These are phyloP conservation scores for Colletotrichum sp. DNA, from an alignment of 2,329 filamentous ascomycete genomes.

Conservation along the genomic window DNA sequence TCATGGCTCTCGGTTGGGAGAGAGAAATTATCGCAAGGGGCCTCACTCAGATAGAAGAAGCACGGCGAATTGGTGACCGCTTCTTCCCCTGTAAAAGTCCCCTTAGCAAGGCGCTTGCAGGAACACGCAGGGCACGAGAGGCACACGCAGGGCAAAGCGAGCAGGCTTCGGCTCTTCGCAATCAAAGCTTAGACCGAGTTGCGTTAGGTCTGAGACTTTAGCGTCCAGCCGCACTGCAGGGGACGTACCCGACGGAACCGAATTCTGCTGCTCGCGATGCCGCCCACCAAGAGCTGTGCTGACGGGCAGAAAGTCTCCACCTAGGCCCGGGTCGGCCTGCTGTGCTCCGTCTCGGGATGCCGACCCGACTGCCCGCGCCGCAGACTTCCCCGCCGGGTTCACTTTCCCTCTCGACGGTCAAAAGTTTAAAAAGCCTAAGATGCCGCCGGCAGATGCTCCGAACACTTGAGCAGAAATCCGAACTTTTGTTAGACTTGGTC, in stretches of 20 bases:
- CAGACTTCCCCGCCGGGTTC: not conserved
- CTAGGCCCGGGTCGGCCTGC: not conserved
- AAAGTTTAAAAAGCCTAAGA: not conserved
- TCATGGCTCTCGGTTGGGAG: not conserved
- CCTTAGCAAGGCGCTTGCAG: not conserved
- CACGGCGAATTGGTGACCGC: not conserved
- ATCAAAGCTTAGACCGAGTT: not conserved
- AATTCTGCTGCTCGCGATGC: not conserved
- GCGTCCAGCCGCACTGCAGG: constrained; percentile 18
- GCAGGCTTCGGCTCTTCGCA: not conserved
- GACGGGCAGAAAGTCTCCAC: not conserved
- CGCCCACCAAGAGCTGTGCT: not conserved
- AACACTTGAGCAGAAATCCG: constrained; percentile 24
- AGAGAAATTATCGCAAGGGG: not conserved
- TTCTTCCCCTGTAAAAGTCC: not conserved
- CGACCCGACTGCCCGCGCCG: not conserved
- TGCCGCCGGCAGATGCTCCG: not conserved
- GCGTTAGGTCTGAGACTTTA: not conserved
- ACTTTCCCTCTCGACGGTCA: not conserved
- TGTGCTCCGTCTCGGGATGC: not conserved
- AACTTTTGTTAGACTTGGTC: constrained; percentile 19
- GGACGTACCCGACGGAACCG: not conserved
- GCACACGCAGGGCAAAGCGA: not conserved
- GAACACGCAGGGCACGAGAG: not conserved
- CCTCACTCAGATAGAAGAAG: not conserved